Percentiles rank a stretch among this genome's conserved stretches.
Evolutionary conservation across 2,329 filamentous ascomycete genomes (phyloP).

Genomic region (Teratosphaeria epicoccoides): DNA sequence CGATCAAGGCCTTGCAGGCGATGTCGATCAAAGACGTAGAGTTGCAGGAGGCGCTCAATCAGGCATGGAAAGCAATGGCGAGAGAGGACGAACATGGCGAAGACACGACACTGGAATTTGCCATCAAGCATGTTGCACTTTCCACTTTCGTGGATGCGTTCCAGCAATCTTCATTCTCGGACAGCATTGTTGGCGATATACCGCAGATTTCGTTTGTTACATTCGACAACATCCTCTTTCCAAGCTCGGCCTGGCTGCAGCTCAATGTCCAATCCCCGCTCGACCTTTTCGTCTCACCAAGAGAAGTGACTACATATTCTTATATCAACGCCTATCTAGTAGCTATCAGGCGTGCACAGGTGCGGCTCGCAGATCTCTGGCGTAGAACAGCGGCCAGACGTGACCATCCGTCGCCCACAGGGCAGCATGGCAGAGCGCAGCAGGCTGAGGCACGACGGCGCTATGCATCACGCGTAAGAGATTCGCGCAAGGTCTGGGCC

Average conservation of each 20-base stretch:
- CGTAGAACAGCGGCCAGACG: slow-evolving; percentile 69
- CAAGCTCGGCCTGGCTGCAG: slow-evolving; percentile 59
- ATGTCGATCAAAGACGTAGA: slow-evolving; percentile 78
- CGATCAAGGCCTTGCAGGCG: slow-evolving; percentile 46
- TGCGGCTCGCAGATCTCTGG: slow-evolving; percentile 78
- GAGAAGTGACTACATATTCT: slow-evolving; percentile 71
- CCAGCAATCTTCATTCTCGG: slow-evolving; percentile 31
- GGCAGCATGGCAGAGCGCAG: slow-evolving; percentile 29
- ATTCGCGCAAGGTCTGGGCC: slow-evolving; percentile 79
- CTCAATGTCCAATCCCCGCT: slow-evolving; percentile 68
- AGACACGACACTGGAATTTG: slow-evolving; percentile 69
- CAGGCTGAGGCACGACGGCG: slow-evolving; percentile 52
- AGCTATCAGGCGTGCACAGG: slow-evolving; percentile 73
- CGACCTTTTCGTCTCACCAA: slow-evolving; percentile 71
- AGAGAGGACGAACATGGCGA: slow-evolving; percentile 63
- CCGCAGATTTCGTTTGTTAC: slow-evolving; percentile 39
- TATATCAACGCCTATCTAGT: slow-evolving; percentile 80
- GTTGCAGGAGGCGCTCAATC: slow-evolving; percentile 61
- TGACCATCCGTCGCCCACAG: slow-evolving; percentile 61
- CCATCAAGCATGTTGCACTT: slow-evolving; percentile 64
- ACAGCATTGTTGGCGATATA: slow-evolving; percentile 23
- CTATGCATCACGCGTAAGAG: slow-evolving; percentile 50
- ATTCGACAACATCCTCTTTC: slow-evolving; percentile 75
- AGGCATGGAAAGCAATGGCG: slow-evolving; percentile 69
- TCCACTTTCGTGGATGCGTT: slow-evolving; percentile 37